These are phyloP conservation scores for Dothiorella sarmentorum DNA, from an alignment of 2,329 filamentous ascomycete genomes.

Conservation along the genomic window DNA sequence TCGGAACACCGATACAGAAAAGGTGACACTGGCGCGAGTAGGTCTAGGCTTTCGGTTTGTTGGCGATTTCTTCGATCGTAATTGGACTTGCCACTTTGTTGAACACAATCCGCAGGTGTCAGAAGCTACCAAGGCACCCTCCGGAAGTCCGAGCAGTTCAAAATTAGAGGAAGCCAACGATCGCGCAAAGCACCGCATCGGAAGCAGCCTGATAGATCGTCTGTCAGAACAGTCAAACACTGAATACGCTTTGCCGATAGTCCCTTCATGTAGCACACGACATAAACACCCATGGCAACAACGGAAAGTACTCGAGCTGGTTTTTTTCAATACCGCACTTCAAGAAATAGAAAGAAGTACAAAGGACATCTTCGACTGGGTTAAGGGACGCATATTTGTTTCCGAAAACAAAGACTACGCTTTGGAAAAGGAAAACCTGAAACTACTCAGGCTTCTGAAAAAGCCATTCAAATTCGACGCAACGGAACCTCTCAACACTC, in stretches of 20 bases:
- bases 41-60: slow-evolving; percentile 30
- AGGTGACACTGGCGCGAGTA: too few relatives aligned
- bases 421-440: not conserved
- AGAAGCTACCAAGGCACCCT: too few relatives aligned
- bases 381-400: too few relatives aligned
- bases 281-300: slow-evolving; percentile 24
- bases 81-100: slow-evolving; percentile 32
- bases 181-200: too few relatives aligned
- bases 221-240: not conserved
- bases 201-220: not conserved
- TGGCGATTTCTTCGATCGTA: slow-evolving; percentile 34
- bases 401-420: too few relatives aligned
- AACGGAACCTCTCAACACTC: too few relatives aligned
- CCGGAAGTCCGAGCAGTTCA: too few relatives aligned
- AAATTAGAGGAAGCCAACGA: too few relatives aligned
- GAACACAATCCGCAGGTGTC: not conserved
- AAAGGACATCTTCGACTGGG: not conserved
- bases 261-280: not conserved
- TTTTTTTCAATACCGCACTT: slow-evolving; percentile 25
- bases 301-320: slow-evolving; percentile 30
- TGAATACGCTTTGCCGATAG: too few relatives aligned
- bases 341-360: slow-evolving; percentile 11
- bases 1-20: too few relatives aligned
- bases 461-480: too few relatives aligned
- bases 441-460: not conserved